A percentile compares a stretch with the other conserved stretches of the same genome.
Conservation (phyloP, 768 basidiomycete genomes). For the Trametes sanguinea region DNA sequence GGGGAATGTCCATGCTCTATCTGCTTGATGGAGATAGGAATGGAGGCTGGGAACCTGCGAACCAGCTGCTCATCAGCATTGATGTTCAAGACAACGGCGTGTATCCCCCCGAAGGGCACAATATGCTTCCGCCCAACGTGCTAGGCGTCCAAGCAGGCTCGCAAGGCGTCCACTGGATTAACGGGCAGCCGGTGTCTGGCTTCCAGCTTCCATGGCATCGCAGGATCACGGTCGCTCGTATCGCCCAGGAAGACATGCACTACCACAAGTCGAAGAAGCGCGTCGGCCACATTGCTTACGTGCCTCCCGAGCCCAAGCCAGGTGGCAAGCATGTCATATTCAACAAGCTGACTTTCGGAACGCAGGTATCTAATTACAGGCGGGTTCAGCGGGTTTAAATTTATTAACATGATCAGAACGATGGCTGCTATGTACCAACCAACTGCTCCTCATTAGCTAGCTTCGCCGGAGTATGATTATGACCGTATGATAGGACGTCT, state of each 20-base stretch:
- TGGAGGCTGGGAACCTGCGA: no score
- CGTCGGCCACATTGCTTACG: not conserved
- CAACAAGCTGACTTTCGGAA: not conserved
- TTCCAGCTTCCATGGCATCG: not conserved
- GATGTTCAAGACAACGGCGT: not conserved
- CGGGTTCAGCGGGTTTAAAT: no score
- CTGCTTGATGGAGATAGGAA: not conserved
- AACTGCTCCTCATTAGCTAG: no score
- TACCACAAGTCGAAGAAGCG: not conserved
- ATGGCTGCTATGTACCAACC: no score
- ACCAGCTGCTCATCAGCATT: not conserved
- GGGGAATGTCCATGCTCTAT: not conserved
- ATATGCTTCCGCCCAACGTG: not conserved
- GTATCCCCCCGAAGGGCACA: not conserved
- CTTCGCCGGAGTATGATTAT: no score
- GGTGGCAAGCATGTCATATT: not conserved
- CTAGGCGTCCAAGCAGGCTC: not conserved
- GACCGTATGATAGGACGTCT: no score
- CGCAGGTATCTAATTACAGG: not conserved
- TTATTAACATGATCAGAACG: no score
- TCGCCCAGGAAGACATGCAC: not conserved
- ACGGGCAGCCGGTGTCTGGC: no score
- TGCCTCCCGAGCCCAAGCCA: not conserved
- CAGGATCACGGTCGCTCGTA: not conserved
- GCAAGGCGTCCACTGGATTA: not conserved